phyloP scores from a whole-genome alignment of 2,329 filamentous ascomycete species.

The Ceratocystis destructans region DNA sequence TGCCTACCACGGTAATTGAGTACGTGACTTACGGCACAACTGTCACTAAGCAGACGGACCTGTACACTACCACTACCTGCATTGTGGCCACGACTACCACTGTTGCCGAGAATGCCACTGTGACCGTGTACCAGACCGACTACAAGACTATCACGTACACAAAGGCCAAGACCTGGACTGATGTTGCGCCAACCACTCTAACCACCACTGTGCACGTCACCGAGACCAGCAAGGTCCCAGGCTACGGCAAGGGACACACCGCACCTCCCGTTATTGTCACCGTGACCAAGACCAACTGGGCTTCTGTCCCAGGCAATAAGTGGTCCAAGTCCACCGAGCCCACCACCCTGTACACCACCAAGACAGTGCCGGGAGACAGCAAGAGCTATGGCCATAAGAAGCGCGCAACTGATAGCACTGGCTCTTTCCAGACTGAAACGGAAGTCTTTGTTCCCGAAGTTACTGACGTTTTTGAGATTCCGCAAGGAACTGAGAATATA shows the following conservation, averaged over 20 bases:
- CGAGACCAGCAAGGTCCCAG: constrained; percentile 4
- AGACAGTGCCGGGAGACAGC: not conserved
- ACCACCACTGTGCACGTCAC: constrained; percentile 10
- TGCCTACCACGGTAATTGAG: constrained; percentile 6
- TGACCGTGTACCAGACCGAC: constrained; percentile 11
- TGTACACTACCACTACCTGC: constrained; percentile 13
- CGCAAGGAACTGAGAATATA: too few species aligned
- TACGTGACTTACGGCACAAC: constrained; percentile 13
- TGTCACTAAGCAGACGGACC: constrained; percentile 9
- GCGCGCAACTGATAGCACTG: not conserved
- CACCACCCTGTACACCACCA: constrained; percentile 9
- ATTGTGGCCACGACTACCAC: constrained; percentile 12
- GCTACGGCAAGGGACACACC: not conserved
- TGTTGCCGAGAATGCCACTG: not conserved
- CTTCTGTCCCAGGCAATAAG: not conserved
- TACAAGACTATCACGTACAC: constrained; percentile 11
- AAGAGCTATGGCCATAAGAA: not conserved
- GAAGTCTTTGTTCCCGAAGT: too few species aligned
- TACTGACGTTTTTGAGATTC: too few species aligned
- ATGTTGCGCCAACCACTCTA: constrained; percentile 7
- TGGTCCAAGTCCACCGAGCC: not conserved
- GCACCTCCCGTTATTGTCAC: constrained; percentile 13
- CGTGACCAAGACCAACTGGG: constrained; percentile 8
- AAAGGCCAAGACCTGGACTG: constrained; percentile 7
- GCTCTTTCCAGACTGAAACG: too few species aligned